A percentile compares a stretch with the other conserved stretches of the same genome.
Conservation (phyloP, 2,329 filamentous ascomycete genomes). For the Alternaria solani region DNA sequence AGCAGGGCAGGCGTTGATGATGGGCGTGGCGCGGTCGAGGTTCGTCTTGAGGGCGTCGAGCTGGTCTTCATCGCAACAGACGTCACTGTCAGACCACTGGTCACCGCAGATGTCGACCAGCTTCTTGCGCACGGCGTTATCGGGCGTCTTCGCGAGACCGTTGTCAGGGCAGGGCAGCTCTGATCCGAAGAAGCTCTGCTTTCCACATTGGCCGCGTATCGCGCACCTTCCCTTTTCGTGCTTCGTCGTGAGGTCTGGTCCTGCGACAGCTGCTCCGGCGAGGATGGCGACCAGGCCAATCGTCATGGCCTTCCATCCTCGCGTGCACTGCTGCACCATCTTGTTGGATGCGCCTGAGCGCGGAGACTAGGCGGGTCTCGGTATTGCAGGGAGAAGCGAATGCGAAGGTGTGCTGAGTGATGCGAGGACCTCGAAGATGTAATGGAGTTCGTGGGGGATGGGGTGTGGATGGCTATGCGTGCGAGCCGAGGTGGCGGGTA, state of each 20-base stretch:
- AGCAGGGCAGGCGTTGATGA: slow-evolving; percentile 92
- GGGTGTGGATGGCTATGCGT: neutral
- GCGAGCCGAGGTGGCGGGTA: slow-evolving; percentile 25
- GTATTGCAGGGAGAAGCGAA: neutral
- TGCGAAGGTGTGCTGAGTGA: neutral
- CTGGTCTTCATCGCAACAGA: slow-evolving; percentile 87
- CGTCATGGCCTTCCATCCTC: slow-evolving; percentile 34
- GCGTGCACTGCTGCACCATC: slow-evolving; percentile 34
- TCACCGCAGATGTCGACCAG: slow-evolving; percentile 85
- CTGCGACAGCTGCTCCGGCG: slow-evolving; percentile 38
- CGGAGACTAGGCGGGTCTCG: neutral
- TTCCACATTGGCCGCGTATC: slow-evolving; percentile 89
- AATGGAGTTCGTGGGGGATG: neutral
- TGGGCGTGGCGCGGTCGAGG: slow-evolving; percentile 83
- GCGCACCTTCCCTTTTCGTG: slow-evolving; percentile 91
- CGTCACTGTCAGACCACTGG: slow-evolving; percentile 82
- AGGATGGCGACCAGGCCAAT: slow-evolving; percentile 42
- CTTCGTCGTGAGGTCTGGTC: slow-evolving; percentile 56
- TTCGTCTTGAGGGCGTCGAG: slow-evolving; percentile 82
- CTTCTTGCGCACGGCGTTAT: slow-evolving; percentile 74
- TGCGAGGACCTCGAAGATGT: neutral
- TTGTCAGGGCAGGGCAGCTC: slow-evolving; percentile 95
- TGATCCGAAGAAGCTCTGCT: slow-evolving; percentile 87
- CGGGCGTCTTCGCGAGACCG: slow-evolving; percentile 76
- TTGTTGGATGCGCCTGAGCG: slow-evolving; percentile 24